Base-by-base conservation (phyloP, 345 rosid genomes). In the Carallia pectinifolia region DNA sequence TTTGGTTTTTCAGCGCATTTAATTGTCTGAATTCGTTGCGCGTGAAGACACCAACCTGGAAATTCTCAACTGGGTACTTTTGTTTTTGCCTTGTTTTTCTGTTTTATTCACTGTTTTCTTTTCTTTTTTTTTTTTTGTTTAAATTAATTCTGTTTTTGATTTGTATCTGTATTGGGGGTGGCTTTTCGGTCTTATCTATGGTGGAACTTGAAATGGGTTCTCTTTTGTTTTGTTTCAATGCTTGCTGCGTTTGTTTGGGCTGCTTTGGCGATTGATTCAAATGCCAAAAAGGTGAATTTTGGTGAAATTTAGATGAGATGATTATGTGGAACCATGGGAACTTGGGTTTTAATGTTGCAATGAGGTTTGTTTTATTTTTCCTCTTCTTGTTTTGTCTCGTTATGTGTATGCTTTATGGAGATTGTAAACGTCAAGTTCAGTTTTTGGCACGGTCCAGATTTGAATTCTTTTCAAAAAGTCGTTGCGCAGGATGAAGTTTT, bases 61-160 rank as follows among this genome's bases (percentile, higher is more conserved):
- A 70, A 75, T 34, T 73, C 70, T 69, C 72, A 62, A 67, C 72
- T 72, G 77, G 81, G 83, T 81, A 37, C 38, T 62, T 64, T 19
- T 44, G 53, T 68, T 52, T 66, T 56, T 62, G 37, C 62, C 50
- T 16, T 55, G 23, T 40, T 10, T 44, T 19, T 38, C 40, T 56
- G 60, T 27, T 13, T 5, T 19, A 19, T 19, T 60, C 9, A 55
- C 37, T 12, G 47, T 23, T 50, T 65, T 17, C 61, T 9, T 44
- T 27, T 65, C 64, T 27, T 65, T 62, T 52, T 37, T 17, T 47
- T 59, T 30, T 39, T 52, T 54, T 13, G 23, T 62, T 56, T 39
- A 23, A 23, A 23, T 23, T 0, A 23, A 23, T 23, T 54, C 16
- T 12, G 30, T 73, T 54, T 34, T 23, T 38, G 60, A 18, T 17